These are phyloP conservation scores for Penicillium sp. DNA, from an alignment of 2,329 filamentous ascomycete genomes.

Conservation along the genomic window DNA sequence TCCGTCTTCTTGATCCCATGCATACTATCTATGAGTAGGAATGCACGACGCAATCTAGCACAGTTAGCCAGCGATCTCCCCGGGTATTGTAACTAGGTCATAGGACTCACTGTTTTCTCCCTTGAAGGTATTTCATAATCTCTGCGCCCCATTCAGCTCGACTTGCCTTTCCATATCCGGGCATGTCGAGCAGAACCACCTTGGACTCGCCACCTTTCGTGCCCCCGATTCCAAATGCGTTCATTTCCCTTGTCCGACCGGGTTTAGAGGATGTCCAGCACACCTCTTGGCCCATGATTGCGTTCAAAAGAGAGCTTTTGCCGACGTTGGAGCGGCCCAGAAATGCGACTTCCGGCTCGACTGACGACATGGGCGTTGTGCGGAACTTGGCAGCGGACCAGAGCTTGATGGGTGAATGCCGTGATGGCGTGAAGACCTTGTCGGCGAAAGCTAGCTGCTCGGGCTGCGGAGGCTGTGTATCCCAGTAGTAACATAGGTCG, in stretches of 20 bases:
- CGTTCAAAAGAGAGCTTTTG: conserved; percentile 68
- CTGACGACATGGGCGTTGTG: conserved; percentile 55
- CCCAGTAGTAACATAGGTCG: conserved; percentile 52
- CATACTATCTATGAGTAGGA: conserved; percentile 64
- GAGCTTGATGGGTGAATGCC: conserved; percentile 56
- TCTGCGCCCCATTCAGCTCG: conserved; percentile 64
- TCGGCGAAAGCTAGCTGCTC: conserved; percentile 49
- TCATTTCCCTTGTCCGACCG: conserved; percentile 66
- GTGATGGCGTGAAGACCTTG: conserved; percentile 48
- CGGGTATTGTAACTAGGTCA: not conserved
- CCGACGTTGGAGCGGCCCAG: conserved; percentile 71
- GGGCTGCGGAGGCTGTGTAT: conserved; percentile 48
- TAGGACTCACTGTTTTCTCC: conserved; percentile 58
- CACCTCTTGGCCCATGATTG: conserved; percentile 55
- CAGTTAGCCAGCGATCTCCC: not conserved
- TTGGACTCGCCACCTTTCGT: conserved; percentile 46
- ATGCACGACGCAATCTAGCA: conserved; percentile 58
- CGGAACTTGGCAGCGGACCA: conserved; percentile 65
- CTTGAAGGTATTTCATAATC: conserved; percentile 68
- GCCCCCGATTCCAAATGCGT: conserved; percentile 64
- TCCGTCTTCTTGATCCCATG: conserved; percentile 67
- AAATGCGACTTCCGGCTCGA: conserved; percentile 65
- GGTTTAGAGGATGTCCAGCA: conserved; percentile 62
- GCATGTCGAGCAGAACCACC: conserved; percentile 69
- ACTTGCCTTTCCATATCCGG: conserved; percentile 68